A percentile compares a stretch with the other conserved stretches of the same genome.
Conservation (phyloP, 164 flowering plant species). For the Nymphaea colorata region DNA sequence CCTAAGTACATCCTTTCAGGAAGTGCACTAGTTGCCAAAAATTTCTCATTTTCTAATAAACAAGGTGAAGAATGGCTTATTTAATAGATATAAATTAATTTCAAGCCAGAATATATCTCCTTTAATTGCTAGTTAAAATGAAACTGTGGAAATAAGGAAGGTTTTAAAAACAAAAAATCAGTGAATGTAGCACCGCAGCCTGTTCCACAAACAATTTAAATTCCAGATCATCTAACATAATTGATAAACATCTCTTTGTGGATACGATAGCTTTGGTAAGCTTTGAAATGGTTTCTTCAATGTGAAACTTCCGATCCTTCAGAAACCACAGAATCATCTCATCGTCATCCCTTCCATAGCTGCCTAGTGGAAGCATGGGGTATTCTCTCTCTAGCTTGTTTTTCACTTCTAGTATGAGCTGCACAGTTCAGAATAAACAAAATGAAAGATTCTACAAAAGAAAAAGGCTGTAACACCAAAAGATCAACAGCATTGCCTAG, state of each 20-base stretch:
- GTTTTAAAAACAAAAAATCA: too few relatives aligned
- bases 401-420: conserved; percentile 79
- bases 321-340: conserved; percentile 88
- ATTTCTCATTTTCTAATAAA: too few relatives aligned
- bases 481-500: not conserved
- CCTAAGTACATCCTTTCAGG: too few relatives aligned
- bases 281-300: conserved; percentile 52
- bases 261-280: conserved; percentile 87
- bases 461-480: not conserved
- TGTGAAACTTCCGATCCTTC: conserved; percentile 68
- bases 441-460: not conserved
- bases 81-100: too few relatives aligned
- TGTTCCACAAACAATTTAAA: too few relatives aligned
- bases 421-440: conserved; percentile 10
- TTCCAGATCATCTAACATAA: too few relatives aligned
- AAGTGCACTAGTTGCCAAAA: too few relatives aligned
- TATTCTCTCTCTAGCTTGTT: conserved; percentile 61
- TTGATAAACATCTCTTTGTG: conserved; percentile 4
- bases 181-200: too few relatives aligned
- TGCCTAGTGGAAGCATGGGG: conserved; percentile 59
- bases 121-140: too few relatives aligned
- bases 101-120: too few relatives aligned
- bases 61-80: too few relatives aligned
- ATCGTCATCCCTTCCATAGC: conserved; percentile 88
- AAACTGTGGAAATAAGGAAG: too few relatives aligned